Evolutionary conservation across 2,329 filamentous ascomycete genomes (phyloP).

Genomic region (Hirsutella minnesotensis): DNA sequence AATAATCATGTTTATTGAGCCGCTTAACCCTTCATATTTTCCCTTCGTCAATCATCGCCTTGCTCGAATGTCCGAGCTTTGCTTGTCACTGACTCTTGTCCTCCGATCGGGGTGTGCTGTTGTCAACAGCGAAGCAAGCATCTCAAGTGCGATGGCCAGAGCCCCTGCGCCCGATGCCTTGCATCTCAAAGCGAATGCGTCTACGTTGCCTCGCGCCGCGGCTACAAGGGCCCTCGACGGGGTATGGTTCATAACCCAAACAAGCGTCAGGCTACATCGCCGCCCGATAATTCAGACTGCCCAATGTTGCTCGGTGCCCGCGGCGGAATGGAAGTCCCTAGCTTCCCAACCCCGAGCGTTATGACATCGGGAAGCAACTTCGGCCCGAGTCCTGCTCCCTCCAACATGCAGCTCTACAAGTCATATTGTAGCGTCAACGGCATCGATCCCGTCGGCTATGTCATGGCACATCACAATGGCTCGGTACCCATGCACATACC

Average conservation of each 20-base stretch:
- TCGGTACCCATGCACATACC: constrained; percentile 10
- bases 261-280: constrained; percentile 37
- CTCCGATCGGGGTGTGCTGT: too few relatives aligned
- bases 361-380: constrained; percentile 10
- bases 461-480: constrained; percentile 7
- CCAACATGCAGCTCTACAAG: constrained; percentile 29
- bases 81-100: too few relatives aligned
- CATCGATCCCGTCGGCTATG: constrained; percentile 10
- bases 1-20: too few relatives aligned
- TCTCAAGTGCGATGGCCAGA: constrained; percentile 63
- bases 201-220: constrained; percentile 63
- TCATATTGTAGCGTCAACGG: constrained; percentile 15
- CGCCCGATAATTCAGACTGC: constrained; percentile 24
- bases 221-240: constrained; percentile 51
- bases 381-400: constrained; percentile 7
- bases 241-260: constrained; percentile 29
- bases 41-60: too few relatives aligned
- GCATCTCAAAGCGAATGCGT: constrained; percentile 48
- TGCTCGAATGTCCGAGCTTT: too few relatives aligned
- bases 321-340: constrained; percentile 6
- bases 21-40: too few relatives aligned
- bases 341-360: constrained; percentile 5
- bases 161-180: constrained; percentile 57
- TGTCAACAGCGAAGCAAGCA: constrained; percentile 55
- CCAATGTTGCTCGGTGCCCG: constrained; percentile 19